Percentiles rank a stretch among this genome's conserved stretches.
These are phyloP conservation scores for Taiozyma onychis DNA, from an alignment of 1,139 yeast genomes.

Conservation along the genomic window DNA sequence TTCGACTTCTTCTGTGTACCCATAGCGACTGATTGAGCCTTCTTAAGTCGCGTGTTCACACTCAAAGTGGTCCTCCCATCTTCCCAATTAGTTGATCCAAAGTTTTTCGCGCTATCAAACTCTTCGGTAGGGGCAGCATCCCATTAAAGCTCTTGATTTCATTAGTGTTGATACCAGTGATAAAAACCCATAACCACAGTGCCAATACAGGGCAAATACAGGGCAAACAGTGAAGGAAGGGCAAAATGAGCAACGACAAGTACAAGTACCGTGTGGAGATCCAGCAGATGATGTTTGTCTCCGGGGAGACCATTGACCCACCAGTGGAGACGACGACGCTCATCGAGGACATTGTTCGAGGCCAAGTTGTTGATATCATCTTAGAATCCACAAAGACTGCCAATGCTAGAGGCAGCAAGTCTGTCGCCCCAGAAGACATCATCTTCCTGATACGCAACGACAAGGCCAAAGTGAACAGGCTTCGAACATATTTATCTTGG, in stretches of 20 bases:
- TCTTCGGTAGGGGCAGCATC: background rate
- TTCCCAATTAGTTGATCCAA: too few relatives aligned
- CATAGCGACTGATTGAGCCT: background rate
- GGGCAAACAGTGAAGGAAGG: background rate
- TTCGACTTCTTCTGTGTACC: slow-evolving; percentile 33
- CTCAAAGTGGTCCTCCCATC: too few relatives aligned
- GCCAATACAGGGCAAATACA: too few relatives aligned
- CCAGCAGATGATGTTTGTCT: slow-evolving; percentile 98
- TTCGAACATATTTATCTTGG: slow-evolving; percentile 92
- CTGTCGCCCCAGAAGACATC: slow-evolving; percentile 88
- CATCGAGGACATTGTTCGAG: slow-evolving; percentile 91
- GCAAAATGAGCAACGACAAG: slow-evolving; percentile 33
- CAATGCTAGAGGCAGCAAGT: slow-evolving; percentile 71
- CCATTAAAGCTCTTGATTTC: too few relatives aligned
- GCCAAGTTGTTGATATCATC: slow-evolving; percentile 89
- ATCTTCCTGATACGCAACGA: slow-evolving; percentile 91
- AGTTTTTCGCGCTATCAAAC: too few relatives aligned
- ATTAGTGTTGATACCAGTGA: too few relatives aligned
- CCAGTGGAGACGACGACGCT: slow-evolving; percentile 86
- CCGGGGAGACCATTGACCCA: slow-evolving; percentile 93
- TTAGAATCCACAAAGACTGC: slow-evolving; percentile 78
- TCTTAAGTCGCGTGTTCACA: background rate
- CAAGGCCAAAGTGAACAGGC: slow-evolving; percentile 86
- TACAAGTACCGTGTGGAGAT: slow-evolving; percentile 79
- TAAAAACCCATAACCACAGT: too few relatives aligned